Base-by-base conservation (phyloP, 2,329 filamentous ascomycete species). In the Calycina herbarum region DNA sequence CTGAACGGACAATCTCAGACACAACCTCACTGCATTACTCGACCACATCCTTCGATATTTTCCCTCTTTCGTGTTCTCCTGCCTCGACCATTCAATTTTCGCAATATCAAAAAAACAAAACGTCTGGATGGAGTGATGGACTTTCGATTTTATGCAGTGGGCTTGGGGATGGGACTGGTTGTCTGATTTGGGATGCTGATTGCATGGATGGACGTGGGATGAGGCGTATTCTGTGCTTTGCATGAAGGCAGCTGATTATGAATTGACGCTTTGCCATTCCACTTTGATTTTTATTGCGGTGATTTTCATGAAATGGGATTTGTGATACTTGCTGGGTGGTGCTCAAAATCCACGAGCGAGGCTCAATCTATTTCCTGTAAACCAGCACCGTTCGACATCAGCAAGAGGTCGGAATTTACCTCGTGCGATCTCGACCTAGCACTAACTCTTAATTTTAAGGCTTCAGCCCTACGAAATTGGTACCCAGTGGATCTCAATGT, bases 1-100 rank as follows among this genome's bases (percentile, higher is more conserved):
- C 87, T 99, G 95, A 87, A 88, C 65, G 62, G 45, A 58, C 83
- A 81, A 82, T 80, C 85, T 82, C 78, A 80, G 78, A 35, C 29
- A 62, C 62, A 62, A 61, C 67, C 57, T 65, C 62, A 64, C 48
- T 62, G 29, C 61, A 64, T 57, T 48, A 27, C 29, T 65, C 31
- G 63, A 62, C 66, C 64, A 51, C 31, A 27, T 64, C 61, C 59
- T 65, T 51, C 45, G 45, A 51, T 57, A 57, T 33, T 45, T 38
- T 45, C 42, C 62, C 59, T 67, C 64, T 64, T 54, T 33, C 59
- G 20, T 57, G 54, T 57, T 57, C 54, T 61, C 61, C 57, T 61
- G 33, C 56, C 61, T 61, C 48, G 20, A 40, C 45, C 45, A 51
- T 27, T 51, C 45, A 33, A 31, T 35, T 31, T 33, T 48, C 59